Percentiles rank a stretch among this genome's conserved stretches.
Conservation (phyloP, 2,329 filamentous ascomycete species). For the Lecanosticta acicola region DNA sequence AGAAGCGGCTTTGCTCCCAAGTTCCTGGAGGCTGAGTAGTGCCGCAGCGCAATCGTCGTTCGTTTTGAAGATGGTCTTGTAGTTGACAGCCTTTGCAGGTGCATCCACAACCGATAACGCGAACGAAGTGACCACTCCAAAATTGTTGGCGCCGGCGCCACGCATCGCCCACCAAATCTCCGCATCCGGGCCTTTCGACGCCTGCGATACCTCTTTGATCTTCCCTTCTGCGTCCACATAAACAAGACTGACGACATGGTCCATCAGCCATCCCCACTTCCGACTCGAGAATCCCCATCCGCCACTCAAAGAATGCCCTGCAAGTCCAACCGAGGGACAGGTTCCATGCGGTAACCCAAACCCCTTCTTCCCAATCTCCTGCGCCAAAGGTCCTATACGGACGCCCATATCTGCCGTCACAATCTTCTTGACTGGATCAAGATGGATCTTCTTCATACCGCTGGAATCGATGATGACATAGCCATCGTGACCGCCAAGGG, state of each 20-base stretch:
- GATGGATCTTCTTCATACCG: slow-evolving; percentile 3
- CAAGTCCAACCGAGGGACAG: slow-evolving; percentile 11
- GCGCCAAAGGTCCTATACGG: slow-evolving; percentile 10
- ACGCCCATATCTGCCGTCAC: slow-evolving; percentile 8
- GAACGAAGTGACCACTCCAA: slow-evolving; percentile 12
- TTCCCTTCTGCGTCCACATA: slow-evolving; percentile 11
- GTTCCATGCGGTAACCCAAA: slow-evolving; percentile 16
- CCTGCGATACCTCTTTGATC: neutral
- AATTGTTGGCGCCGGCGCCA: slow-evolving; percentile 17
- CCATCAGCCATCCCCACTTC: slow-evolving; percentile 15
- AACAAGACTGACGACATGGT: slow-evolving; percentile 11
- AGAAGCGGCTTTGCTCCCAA: slow-evolving; percentile 1
- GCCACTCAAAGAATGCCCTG: slow-evolving; percentile 14
- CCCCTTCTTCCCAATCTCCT: slow-evolving; percentile 8
- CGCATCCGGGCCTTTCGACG: slow-evolving; percentile 2
- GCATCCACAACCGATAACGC: slow-evolving; percentile 8
- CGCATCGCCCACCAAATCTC: slow-evolving; percentile 18
- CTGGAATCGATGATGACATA: slow-evolving; percentile 14
- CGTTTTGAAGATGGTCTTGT: slow-evolving; percentile 10
- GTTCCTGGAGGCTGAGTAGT: slow-evolving; percentile 10
- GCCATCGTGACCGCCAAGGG: slow-evolving; percentile 15
- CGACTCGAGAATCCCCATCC: slow-evolving; percentile 16
- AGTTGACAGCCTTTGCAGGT: slow-evolving; percentile 12
- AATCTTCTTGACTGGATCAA: slow-evolving; percentile 8
- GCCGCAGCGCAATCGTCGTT: slow-evolving; percentile 12